Base-by-base conservation (phyloP, 495 filamentous ascomycete genomes). In the Neurospora sp. region DNA sequence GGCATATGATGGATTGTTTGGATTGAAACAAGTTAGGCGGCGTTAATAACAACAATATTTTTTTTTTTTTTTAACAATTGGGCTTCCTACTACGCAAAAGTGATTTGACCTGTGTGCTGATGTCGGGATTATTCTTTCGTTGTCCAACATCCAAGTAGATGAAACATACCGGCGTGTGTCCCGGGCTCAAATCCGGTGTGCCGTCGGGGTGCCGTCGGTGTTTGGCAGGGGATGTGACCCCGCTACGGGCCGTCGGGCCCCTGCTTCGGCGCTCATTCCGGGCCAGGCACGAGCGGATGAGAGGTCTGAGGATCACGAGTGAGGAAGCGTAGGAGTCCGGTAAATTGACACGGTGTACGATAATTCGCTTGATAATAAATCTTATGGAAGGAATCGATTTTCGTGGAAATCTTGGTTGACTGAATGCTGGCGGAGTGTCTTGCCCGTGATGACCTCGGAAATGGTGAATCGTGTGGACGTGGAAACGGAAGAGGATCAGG, bases 81-180 rank as follows among this genome's bases (percentile, higher is more conserved):
- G 0, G 18, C 1, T 9, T n/a, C 42, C 42, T 10, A 0, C 0
- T 44, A 0, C 42, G 1, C 7, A n/a, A n/a, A 0, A 4, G 40
- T 18, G 18, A 44, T 4, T 0, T 44, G 42, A 44, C 1, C 16
- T 44, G n/a, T 44, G 2, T n/a, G 7, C 16, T 18, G 7, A 3
- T 8, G 41, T 42, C 5, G 40, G 7, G 5, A 42, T 0, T 37
- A 37, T 42, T 18, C 41, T 44, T 44, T 6, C 41, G 39, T 12
- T 14, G 39, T 1, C 2, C 12, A 40, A 1, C 1, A 40, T 1
- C 1, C 2, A 40, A 0, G 39, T 40, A 40, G 2, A 40, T 40
- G 4, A 40, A 8, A 44, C 41, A 38, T 38, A 38, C 0, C 37
- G 37, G 37, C 37, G 0, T 38, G 37, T 7, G 0, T 38, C 37